Percentiles rank a stretch among this genome's conserved stretches.
Conservation (phyloP, 1,284 basidiomycete species). For the Irpex sp. region DNA sequence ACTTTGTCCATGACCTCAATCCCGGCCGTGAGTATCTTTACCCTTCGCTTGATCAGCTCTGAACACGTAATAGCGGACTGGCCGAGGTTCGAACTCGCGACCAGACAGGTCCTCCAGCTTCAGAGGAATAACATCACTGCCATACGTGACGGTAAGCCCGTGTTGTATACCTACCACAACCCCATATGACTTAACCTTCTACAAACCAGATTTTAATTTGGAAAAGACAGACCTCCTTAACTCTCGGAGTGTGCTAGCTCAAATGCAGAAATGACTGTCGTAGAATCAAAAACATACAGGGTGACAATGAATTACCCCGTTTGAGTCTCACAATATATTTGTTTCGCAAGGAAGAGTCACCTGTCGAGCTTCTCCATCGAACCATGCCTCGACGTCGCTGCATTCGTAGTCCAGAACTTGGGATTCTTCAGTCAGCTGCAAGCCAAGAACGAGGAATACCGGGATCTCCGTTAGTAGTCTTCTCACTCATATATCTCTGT, state of each 20-base stretch:
- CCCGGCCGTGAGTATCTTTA: constrained; percentile 18
- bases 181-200: background rate
- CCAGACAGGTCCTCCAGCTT: constrained; percentile 20
- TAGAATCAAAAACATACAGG: background rate
- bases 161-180: background rate
- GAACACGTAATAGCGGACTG: background rate
- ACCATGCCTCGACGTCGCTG: no score
- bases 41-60: background rate
- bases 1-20: constrained; percentile 20
- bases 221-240: constrained; percentile 13
- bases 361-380: no score
- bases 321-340: no score
- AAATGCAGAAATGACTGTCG: constrained; percentile 14
- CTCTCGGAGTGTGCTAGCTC: constrained; percentile 8
- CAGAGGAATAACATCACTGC: constrained; percentile 22
- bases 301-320: no score
- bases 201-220: constrained; percentile 9
- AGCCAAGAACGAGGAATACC: background rate
- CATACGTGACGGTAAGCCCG: constrained; percentile 21
- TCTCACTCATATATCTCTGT: background rate
- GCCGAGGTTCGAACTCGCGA: constrained; percentile 2
- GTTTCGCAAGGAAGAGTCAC: no score
- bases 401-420: background rate
- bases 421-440: background rate
- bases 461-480: background rate